Evolutionary conservation across 139 green algal species (phyloP).

Genomic region (Tetraselmis striata): DNA sequence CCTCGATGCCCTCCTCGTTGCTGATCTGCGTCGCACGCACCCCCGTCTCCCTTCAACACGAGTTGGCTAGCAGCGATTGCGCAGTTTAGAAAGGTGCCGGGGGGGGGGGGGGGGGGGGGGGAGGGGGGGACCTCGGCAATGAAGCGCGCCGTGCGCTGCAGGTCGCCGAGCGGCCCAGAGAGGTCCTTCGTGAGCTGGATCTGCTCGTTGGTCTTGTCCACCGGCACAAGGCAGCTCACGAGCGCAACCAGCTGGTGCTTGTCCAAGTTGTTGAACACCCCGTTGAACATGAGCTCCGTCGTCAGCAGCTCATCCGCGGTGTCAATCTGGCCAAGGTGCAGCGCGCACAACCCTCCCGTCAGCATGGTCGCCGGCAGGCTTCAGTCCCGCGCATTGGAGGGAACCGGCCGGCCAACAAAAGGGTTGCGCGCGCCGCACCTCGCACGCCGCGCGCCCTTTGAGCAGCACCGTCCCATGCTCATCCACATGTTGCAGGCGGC

Average conservation of each 20-base stretch:
- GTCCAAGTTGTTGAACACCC: conserved; percentile 49
- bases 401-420: too few species aligned
- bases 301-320: conserved; percentile 77
- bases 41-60: not conserved
- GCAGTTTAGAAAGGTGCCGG: not conserved
- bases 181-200: conserved; percentile 52
- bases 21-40: conserved; percentile 26
- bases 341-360: too few species aligned
- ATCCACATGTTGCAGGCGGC: conserved; percentile 73
- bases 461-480: conserved; percentile 56
- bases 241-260: conserved; percentile 58
- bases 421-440: too few species aligned
- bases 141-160: conserved; percentile 36
- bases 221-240: conserved; percentile 56
- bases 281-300: conserved; percentile 79
- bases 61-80: not conserved
- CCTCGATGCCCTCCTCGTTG: conserved; percentile 59
- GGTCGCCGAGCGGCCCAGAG: conserved; percentile 44
- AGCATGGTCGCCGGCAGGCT: too few species aligned
- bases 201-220: conserved; percentile 61
- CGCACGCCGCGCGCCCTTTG: conserved; percentile 72
- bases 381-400: too few species aligned
- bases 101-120: too few species aligned
- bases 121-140: not conserved
- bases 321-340: too few species aligned